Percentiles rank a stretch among this genome's conserved stretches.
Conservation (phyloP, 257 asterid species). For the Prunella vulgaris region DNA sequence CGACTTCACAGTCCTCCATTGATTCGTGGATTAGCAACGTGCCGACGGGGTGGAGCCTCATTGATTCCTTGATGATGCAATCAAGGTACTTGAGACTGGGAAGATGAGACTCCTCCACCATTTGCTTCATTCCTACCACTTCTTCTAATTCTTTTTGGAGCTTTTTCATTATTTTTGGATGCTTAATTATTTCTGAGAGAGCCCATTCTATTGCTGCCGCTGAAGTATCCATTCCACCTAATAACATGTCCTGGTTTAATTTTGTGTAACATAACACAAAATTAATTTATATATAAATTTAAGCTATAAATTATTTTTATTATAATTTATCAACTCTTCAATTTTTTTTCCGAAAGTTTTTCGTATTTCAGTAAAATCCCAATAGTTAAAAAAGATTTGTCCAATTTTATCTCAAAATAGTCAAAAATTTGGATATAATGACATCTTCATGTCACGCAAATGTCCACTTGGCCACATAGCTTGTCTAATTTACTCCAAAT, state of each 20-base stretch:
- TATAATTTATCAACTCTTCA: too few species aligned
- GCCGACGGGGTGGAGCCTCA: constrained; percentile 32
- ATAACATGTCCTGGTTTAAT: constrained; percentile 24
- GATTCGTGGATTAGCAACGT: constrained; percentile 26
- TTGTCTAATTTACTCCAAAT: too few species aligned
- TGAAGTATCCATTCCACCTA: constrained; percentile 15
- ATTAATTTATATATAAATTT: neutral
- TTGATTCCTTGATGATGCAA: constrained; percentile 20
- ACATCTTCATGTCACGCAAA: too few species aligned
- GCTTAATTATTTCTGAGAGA: constrained; percentile 28
- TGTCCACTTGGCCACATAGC: too few species aligned
- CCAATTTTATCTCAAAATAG: too few species aligned
- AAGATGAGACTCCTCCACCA: constrained; percentile 29
- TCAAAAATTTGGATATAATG: too few species aligned
- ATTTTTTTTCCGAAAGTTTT: neutral
- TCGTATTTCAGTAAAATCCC: too few species aligned
- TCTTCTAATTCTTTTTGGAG: constrained; percentile 26
- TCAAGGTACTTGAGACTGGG: constrained; percentile 18
- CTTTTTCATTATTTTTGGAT: constrained; percentile 23
- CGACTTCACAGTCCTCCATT: constrained; percentile 23
- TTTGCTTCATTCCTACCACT: constrained; percentile 13
- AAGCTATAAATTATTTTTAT: too few species aligned
- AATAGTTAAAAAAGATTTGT: too few species aligned
- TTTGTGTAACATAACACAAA: neutral
- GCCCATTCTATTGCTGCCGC: constrained; percentile 12